Evolutionary conservation across 2,329 filamentous ascomycete species (phyloP), one percentile per base, ranked within the genome.

Genomic region (Rhynchosporium secalis): DNA sequence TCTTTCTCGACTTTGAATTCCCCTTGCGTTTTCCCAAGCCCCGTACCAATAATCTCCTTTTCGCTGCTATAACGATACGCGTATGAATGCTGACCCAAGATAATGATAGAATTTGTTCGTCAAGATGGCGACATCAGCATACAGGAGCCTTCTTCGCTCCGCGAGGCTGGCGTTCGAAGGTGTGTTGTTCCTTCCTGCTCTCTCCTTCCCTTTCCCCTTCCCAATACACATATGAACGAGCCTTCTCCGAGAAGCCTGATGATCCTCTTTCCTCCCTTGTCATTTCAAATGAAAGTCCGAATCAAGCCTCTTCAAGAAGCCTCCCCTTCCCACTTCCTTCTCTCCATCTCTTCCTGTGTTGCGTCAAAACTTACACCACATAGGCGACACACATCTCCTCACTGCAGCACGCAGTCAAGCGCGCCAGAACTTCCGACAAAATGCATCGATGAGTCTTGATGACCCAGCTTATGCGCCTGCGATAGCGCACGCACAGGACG

Each of bases 81-180:
- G 28, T 13, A 31, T 6, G 36, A 45, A 33, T 45, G 47, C 48
- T 52, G 48, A 46, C 28, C 31, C 47, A 43, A 46, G 2, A 26
- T n/a, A 26, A 70, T 56, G n/a, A 58, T 75, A 33, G 33, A 60
- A 46, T 10, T 12, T 20, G 13, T 43, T 2, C 1, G 6, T 4
- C 20, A 63, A 70, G 56, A 86, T 92, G 80, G 90, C 91, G 15
- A 78, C 92, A 60, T 80, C 83, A 72, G 92, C 91, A 43, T 98
- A 97, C 78, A 83, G 92, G 72, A 82, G 89, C 69, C 79, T 98
- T 47, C 81, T 96, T 70, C 92, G 94, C 65, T 90, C 93, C 28
- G 86, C 91, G 40, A 83, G 87, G 67, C 81, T 96, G 67, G 92
- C 93, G 64, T 99, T 99, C 74, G 80, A 88, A 79, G 91, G 92